These are phyloP conservation scores for Eragrostis tef DNA, from an alignment of 202 grass and related monocot genomes.

Conservation along the genomic window DNA sequence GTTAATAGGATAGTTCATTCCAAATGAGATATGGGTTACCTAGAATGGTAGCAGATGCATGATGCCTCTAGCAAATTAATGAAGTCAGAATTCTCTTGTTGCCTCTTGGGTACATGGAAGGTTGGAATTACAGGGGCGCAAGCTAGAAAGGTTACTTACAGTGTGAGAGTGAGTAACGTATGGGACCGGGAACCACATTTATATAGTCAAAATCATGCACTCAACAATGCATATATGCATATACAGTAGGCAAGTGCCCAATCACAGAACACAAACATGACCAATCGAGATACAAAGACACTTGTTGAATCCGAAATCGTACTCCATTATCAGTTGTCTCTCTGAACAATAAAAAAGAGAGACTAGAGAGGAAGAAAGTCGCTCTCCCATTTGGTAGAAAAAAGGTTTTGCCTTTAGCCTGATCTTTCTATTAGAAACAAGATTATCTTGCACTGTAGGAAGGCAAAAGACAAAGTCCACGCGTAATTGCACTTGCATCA, in stretches of 20 bases:
- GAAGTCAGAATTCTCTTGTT: neutral
- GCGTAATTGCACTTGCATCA: neutral
- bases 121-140: neutral
- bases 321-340: conserved; percentile 2
- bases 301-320: neutral
- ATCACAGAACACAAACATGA: conserved; percentile 23
- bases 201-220: neutral
- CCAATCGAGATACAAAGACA: conserved; percentile 28
- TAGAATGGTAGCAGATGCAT: too few relatives aligned
- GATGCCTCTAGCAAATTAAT: neutral
- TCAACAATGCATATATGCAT: neutral
- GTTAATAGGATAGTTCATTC: too few relatives aligned
- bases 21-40: too few relatives aligned
- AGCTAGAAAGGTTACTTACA: neutral
- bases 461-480: neutral
- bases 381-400: neutral
- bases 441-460: conserved; percentile 4
- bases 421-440: neutral
- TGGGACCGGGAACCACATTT: neutral
- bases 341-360: neutral
- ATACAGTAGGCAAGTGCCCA: conserved; percentile 21
- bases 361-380: neutral
- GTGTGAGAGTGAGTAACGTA: conserved; percentile 3
- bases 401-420: conserved; percentile 10
- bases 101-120: conserved; percentile 8